Evolutionary conservation across 768 basidiomycete species (phyloP), one percentile per base, ranked within the genome.

Genomic region (Phanerochaete sordida): DNA sequence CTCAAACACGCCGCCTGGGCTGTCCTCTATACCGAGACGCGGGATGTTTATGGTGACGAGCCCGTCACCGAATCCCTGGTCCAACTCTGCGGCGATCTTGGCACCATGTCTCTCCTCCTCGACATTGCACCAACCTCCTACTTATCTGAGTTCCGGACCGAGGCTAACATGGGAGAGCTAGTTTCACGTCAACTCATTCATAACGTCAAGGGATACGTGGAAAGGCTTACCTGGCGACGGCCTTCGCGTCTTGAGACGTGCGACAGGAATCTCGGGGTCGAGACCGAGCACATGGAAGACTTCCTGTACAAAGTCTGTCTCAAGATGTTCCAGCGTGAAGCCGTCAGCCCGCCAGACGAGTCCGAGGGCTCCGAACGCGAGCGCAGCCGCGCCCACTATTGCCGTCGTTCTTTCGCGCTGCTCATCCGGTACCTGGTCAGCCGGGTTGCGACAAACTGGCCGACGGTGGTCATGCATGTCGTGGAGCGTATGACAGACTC

Each of bases 391-490:
- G 19, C 47, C 7, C 81, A 81, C 60, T 85, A 86, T 62, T 75
- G 69, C 11, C 77, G 85, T 9, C 72, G 72, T 35, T 78, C 75
- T 28, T 84, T 85, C 52, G 82, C 72, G 0, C 62, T 73, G 2
- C 68, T 87, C 39, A 68, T 87, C 15, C 65, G 66, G 15, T 64
- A 77, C 19, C 28, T 56, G 2, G 3, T 7, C 70, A 83, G 39
- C 77, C 75, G 59, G 68, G 67, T n/a, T 69, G 73, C 65, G 2
- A 66, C 65, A 1, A 69, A 79, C 45, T 87, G 86, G 86, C 52
- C 27, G 0, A 58, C 68, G 28, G 69, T 74, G 8, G 76, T 87
- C 74, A 61, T 64, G 6, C 60, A 52, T 39, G 75, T 77, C 58
- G 59, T 73, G 13, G 49, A 61, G 19, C 65, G 75, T 73, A 51